These are phyloP conservation scores for Serendipita sp. DNA, from an alignment of 768 basidiomycete genomes.

Conservation along the genomic window DNA sequence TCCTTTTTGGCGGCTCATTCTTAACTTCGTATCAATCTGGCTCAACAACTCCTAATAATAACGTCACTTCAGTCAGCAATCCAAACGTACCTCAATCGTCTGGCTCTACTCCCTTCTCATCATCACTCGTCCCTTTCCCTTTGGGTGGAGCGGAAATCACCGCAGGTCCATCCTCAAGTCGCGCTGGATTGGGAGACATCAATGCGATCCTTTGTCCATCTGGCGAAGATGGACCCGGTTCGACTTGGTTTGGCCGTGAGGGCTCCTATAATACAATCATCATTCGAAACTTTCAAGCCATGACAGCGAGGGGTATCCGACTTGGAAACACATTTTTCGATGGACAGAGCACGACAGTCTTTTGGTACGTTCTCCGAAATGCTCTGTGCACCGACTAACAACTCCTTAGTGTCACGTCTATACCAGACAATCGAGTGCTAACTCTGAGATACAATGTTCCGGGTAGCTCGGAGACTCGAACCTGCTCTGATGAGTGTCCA, in stretches of 20 bases:
- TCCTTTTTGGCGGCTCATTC: conserved; percentile 87
- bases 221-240: conserved; percentile 62
- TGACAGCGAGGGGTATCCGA: conserved; percentile 64
- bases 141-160: conserved; percentile 40
- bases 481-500: conserved; percentile 68
- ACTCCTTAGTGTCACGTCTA: conserved; percentile 51
- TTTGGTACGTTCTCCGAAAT: conserved; percentile 41
- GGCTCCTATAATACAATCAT: conserved; percentile 58
- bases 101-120: conserved; percentile 73
- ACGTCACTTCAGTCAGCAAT: conserved; percentile 24
- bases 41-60: conserved; percentile 31
- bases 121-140: conserved; percentile 73
- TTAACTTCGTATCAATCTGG: conserved; percentile 50
- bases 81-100: conserved; percentile 73
- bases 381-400: conserved; percentile 10
- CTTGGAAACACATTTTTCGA: conserved; percentile 81
- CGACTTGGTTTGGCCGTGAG: conserved; percentile 73
- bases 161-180: conserved; percentile 46
- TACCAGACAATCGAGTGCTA: conserved; percentile 77
- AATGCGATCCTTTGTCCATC: conserved; percentile 67
- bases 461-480: conserved; percentile 50
- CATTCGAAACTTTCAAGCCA: conserved; percentile 53
- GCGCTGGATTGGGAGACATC: conserved; percentile 46
- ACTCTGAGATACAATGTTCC: conserved; percentile 67
- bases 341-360: conserved; percentile 70